Evolutionary conservation across 1,284 basidiomycete genomes (phyloP).

Genomic region (Ceratobasidium sp.): DNA sequence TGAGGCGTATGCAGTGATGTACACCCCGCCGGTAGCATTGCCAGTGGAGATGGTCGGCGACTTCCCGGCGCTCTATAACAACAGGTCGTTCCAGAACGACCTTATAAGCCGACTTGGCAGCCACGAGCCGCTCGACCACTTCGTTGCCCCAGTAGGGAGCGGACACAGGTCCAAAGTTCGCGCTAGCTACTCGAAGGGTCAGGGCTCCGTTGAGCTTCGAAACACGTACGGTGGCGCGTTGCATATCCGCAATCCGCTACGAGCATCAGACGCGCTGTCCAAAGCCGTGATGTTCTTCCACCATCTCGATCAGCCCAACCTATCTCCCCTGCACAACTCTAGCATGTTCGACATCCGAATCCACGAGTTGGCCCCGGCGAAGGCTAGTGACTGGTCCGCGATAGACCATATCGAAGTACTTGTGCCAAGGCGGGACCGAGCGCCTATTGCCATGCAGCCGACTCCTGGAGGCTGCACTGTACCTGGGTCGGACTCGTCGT

Average conservation of each 20-base stretch:
- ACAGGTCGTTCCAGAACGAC: slow-evolving; percentile 3
- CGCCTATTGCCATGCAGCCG: slow-evolving; percentile 4
- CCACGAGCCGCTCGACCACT: slow-evolving; percentile 12
- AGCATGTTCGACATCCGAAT: slow-evolving; percentile 1
- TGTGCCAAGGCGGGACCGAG: background rate
- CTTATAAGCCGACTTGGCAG: background rate
- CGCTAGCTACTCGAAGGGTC: background rate
- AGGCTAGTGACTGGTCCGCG: background rate
- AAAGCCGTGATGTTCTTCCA: slow-evolving; percentile 38
- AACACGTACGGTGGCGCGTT: background rate
- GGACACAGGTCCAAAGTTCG: background rate
- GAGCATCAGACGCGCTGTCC: slow-evolving; percentile 14
- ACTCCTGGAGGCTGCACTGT: background rate
- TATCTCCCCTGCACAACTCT: background rate
- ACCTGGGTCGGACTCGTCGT: slow-evolving; percentile 1
- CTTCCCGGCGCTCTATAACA: slow-evolving; percentile 5
- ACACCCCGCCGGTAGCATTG: slow-evolving; percentile 19
- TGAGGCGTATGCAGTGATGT: slow-evolving; percentile 35
- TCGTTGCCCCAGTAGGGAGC: slow-evolving; percentile 1
- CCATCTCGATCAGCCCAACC: slow-evolving; percentile 19
- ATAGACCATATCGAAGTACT: slow-evolving; percentile 8
- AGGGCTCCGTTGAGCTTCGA: background rate
- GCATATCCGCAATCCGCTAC: background rate
- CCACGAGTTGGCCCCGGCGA: slow-evolving; percentile 5
- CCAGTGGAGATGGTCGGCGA: slow-evolving; percentile 7